Base-by-base conservation (phyloP, 78 protist genomes). In the Dictyostelium purpureum region DNA sequence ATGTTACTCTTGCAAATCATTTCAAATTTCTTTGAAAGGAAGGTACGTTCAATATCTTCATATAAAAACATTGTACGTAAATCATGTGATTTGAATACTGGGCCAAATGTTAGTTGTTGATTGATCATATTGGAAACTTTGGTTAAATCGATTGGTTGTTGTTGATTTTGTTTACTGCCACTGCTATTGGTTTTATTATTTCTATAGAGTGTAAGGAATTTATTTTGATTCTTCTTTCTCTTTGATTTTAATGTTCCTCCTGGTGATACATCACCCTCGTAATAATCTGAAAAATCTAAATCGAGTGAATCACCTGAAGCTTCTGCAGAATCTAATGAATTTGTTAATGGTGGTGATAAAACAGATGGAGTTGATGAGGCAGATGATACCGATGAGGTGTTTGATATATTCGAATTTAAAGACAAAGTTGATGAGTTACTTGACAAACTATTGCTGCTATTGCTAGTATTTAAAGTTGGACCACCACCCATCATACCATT, bases 221-320 rank as follows among this genome's bases (percentile, higher is more conserved):
- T 82, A 0, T 79, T 31, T 16, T 65, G 78, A 9, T 70, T 85
- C n/a, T 79, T 66, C 65, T 66, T 61, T 61, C 82, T 71, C 69
- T 85, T 85, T 4, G 70, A 38, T 35, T 85, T 85, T 21, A 85
- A 31, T 40, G 92, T 85, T 5, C 92, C 92, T n/a, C 92, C 92
- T 1, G 92, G 92, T 33, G 92, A 85, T 5, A 85, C 79, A 19
- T 85, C 92, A 61, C 70, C 54, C 11, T 85, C 92, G 31, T 35
- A 75, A 31, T 75, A 75, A 35, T 75, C 81, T 75, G 81, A n/a
- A 21, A 75, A 51, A 75, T 75, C 81, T 14, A 38, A 49, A 21
- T 85, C 92, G 5, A 24, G 28, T 18, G 19, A 40, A 40, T 63
- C 71, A 33, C 71, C n/a, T 4, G 71, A 63, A 4, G 71, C 33